A percentile compares a stretch with the other conserved stretches of the same genome.
phyloP scores from a whole-genome alignment of 306 rosid genomes.

The Cicer bijugum region DNA sequence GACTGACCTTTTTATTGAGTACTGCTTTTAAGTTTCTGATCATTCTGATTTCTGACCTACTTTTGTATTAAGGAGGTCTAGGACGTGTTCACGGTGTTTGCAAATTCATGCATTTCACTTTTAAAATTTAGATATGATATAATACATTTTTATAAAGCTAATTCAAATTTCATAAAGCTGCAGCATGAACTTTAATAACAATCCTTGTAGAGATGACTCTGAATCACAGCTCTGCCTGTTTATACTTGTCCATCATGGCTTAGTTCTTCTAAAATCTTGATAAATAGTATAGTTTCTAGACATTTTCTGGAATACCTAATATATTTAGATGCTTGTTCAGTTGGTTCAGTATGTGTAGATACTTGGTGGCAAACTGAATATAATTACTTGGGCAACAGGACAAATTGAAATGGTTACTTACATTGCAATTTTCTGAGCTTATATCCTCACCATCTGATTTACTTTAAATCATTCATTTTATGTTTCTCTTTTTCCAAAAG shows the following conservation, averaged over 20 bases:
- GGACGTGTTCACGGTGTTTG: conserved; percentile 17
- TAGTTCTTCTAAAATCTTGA: conserved; percentile 29
- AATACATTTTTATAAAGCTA: conserved; percentile 24
- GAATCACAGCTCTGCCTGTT: conserved; percentile 22
- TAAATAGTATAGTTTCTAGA: background rate
- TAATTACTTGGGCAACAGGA: conserved; percentile 7
- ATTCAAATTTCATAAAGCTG: conserved; percentile 28
- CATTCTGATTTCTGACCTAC: background rate
- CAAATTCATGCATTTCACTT: conserved; percentile 32
- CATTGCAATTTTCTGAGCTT: conserved; percentile 30
- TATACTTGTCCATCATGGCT: conserved; percentile 30
- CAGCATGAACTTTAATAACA: conserved; percentile 21
- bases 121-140: conserved; percentile 17
- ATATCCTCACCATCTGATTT: conserved; percentile 31
- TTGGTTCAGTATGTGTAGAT: conserved; percentile 8
- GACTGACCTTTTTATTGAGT: conserved; percentile 12
- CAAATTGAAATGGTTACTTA: conserved; percentile 7
- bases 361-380: conserved; percentile 10
- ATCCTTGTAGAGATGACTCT: conserved; percentile 16
- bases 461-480: conserved; percentile 9
- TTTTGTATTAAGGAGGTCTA: conserved; percentile 19
- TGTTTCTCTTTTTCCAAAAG: conserved; percentile 12
- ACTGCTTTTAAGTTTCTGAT: conserved; percentile 21
- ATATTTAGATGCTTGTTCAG: conserved; percentile 15
- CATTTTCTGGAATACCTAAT: conserved; percentile 11